Percentiles rank a stretch among this genome's conserved stretches.
Conservation (phyloP, 352 stramenopile genomes). For the Globisporangium paroecandrum region DNA sequence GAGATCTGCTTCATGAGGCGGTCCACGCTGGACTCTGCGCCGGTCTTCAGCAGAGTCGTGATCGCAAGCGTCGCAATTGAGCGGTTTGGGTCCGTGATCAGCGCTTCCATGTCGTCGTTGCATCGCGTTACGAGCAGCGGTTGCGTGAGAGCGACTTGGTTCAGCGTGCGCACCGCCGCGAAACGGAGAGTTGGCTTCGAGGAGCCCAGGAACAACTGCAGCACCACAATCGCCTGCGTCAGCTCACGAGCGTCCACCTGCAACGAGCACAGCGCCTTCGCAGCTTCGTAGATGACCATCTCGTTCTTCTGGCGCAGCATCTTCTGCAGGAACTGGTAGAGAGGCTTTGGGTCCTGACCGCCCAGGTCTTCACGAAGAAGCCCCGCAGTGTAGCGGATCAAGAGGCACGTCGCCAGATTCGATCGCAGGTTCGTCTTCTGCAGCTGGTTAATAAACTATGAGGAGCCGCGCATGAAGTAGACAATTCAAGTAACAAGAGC, state of each 20-base stretch:
- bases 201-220: conserved; percentile 94
- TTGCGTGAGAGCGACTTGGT: conserved; percentile 88
- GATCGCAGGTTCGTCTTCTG: conserved; percentile 93
- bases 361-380: conserved; percentile 88
- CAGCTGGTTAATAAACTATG: conserved; percentile 79
- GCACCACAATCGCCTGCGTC: conserved; percentile 94
- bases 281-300: conserved; percentile 99
- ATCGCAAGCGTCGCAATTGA: conserved; percentile 99
- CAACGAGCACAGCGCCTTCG: conserved; percentile 94
- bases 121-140: conserved; percentile 96
- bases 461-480: no score
- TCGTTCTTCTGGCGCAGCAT: conserved; percentile 96
- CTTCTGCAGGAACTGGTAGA: conserved; percentile 93
- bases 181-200: conserved; percentile 96
- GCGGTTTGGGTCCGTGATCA: conserved; percentile 97
- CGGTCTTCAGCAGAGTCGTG: conserved; percentile 98
- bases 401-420: conserved; percentile 93
- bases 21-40: conserved; percentile 95
- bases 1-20: conserved; percentile 97
- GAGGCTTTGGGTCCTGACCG: conserved; percentile 66
- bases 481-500: no score
- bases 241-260: conserved; percentile 96
- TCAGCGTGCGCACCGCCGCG: conserved; percentile 96
- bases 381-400: conserved; percentile 96
- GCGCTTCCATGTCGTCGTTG: conserved; percentile 98